Evolutionary conservation across 148 eudicot species (phyloP).

Genomic region (Nepenthes gracilis): DNA sequence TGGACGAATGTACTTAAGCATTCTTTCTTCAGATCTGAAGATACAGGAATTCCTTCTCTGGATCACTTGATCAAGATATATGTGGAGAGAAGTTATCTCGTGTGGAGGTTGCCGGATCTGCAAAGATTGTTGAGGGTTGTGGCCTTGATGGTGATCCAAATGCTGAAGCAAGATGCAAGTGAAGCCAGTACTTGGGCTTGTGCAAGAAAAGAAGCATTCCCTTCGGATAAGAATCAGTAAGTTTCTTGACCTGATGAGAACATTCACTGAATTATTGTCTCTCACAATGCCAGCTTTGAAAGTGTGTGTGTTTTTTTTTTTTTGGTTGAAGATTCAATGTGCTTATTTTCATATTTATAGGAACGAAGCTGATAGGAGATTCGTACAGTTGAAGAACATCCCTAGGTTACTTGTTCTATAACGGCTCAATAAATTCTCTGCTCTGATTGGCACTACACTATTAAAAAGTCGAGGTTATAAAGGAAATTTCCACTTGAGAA

Average conservation of each 20-base stretch:
- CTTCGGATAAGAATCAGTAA: constrained; percentile 83
- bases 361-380: too few relatives aligned
- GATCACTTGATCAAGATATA: constrained; percentile 83
- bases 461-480: too few relatives aligned
- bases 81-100: constrained; percentile 74
- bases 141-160: constrained; percentile 53
- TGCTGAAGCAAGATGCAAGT: constrained; percentile 32
- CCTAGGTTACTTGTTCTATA: too few relatives aligned
- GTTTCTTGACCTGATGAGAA: constrained; percentile 8
- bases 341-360: too few relatives aligned
- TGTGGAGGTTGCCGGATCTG: constrained; percentile 96
- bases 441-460: too few relatives aligned
- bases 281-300: not conserved
- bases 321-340: too few relatives aligned
- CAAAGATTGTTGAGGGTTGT: constrained; percentile 69
- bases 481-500: too few relatives aligned
- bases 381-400: too few relatives aligned
- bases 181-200: constrained; percentile 87
- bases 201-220: constrained; percentile 85
- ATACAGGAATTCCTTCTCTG: constrained; percentile 57
- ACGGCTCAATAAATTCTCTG: too few relatives aligned
- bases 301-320: too few relatives aligned
- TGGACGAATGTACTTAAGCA: constrained; percentile 46
- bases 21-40: constrained; percentile 47
- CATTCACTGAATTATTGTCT: not conserved